phyloP scores from a whole-genome alignment of 2,329 filamentous ascomycete species.

The Paraconiothyrium brasiliense region DNA sequence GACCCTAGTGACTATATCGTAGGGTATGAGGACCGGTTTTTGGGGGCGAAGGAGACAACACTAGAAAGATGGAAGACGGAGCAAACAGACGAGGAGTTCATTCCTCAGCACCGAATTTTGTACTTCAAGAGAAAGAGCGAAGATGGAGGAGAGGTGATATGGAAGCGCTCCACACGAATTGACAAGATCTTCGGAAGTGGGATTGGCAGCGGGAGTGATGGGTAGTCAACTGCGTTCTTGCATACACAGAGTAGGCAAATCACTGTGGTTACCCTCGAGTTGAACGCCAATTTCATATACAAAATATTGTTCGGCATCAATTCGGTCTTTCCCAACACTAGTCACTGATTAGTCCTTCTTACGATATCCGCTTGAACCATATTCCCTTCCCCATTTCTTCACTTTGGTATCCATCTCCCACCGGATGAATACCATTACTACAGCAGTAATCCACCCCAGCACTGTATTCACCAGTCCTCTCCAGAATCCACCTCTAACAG shows the following conservation, averaged over 20 bases:
- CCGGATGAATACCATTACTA: constrained; percentile 23
- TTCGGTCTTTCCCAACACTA: background rate
- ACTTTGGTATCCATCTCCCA: constrained; percentile 26
- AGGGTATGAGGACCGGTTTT: constrained; percentile 64
- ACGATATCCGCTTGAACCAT: constrained; percentile 22
- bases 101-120: constrained; percentile 63
- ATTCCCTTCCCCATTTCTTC: constrained; percentile 20
- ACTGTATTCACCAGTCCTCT: constrained; percentile 20
- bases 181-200: constrained; percentile 60
- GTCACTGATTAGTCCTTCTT: constrained; percentile 12
- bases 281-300: too few relatives aligned
- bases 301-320: background rate
- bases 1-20: constrained; percentile 59
- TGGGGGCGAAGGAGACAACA: constrained; percentile 58
- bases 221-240: background rate
- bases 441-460: constrained; percentile 18
- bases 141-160: constrained; percentile 52
- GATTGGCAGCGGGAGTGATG: constrained; percentile 6
- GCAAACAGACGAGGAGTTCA: constrained; percentile 65
- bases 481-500: constrained; percentile 22
- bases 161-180: constrained; percentile 59
- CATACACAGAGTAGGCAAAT: background rate
- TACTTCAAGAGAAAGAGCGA: constrained; percentile 57
- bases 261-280: background rate
- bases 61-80: constrained; percentile 63